Conservation (phyloP, 306 rosid species). For the Castanea sativa region DNA sequence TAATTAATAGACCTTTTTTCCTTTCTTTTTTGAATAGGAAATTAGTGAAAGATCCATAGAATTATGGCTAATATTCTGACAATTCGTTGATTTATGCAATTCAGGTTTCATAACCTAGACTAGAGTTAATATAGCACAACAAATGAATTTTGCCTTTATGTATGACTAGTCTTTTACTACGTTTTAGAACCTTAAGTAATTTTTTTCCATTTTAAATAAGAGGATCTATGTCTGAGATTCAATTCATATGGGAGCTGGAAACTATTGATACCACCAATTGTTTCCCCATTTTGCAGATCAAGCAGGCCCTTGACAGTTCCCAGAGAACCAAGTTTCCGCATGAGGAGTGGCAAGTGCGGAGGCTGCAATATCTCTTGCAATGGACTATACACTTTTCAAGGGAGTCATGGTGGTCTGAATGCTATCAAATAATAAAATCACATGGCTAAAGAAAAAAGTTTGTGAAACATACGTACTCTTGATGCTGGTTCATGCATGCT, state of each 20-base stretch:
- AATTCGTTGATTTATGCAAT: too few species aligned
- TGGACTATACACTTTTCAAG: slow-evolving; percentile 53
- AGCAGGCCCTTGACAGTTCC: slow-evolving; percentile 63
- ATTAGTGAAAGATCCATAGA: too few species aligned
- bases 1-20: too few species aligned
- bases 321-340: slow-evolving; percentile 68
- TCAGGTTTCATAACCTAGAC: too few species aligned
- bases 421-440: slow-evolving; percentile 38
- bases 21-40: too few species aligned
- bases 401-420: slow-evolving; percentile 51
- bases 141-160: too few species aligned
- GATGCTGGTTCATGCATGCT: slow-evolving; percentile 30
- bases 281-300: slow-evolving; percentile 46
- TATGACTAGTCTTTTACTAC: too few species aligned
- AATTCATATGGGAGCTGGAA: background rate
- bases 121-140: background rate
- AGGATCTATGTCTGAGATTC: too few species aligned
- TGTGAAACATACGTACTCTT: slow-evolving; percentile 17
- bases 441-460: slow-evolving; percentile 12
- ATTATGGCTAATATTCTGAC: too few species aligned
- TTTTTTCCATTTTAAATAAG: too few species aligned
- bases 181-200: too few species aligned
- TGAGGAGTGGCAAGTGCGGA: slow-evolving; percentile 53
- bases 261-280: background rate
- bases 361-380: slow-evolving; percentile 27